Percentiles rank a stretch among this genome's conserved stretches.
These are phyloP conservation scores for Phaffia rhodozyma DNA, from an alignment of 1,284 basidiomycete genomes.

Conservation along the genomic window DNA sequence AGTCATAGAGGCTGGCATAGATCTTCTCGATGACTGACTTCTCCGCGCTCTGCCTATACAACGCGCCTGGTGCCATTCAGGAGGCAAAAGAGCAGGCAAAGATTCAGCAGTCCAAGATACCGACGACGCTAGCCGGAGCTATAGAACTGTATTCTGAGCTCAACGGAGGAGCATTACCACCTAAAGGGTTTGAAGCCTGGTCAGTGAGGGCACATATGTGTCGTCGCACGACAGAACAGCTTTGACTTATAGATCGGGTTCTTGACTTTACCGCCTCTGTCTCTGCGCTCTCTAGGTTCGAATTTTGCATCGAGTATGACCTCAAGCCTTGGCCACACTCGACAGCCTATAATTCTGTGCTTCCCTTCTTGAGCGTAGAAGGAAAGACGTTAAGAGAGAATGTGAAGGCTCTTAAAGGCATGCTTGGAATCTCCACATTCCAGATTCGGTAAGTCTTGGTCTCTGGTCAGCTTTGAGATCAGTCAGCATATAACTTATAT, in stretches of 20 bases:
- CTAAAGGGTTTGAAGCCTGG: slow-evolving; percentile 11
- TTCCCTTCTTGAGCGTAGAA: slow-evolving; percentile 1
- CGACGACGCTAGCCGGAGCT: neutral
- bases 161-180: slow-evolving; percentile 6
- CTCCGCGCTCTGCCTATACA: too few relatives aligned
- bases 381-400: too few relatives aligned
- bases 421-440: too few relatives aligned
- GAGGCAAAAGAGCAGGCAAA: slow-evolving; percentile 8
- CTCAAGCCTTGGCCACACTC: slow-evolving; percentile 8
- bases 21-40: neutral
- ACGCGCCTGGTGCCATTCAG: neutral
- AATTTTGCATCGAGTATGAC: slow-evolving; percentile 8
- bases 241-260: too few relatives aligned
- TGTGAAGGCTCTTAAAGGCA: too few relatives aligned
- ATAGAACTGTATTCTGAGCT: slow-evolving; percentile 11
- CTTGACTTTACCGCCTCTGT: neutral
- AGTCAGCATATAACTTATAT: too few relatives aligned
- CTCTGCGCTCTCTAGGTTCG: neutral
- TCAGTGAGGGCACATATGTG: neutral
- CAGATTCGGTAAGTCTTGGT: too few relatives aligned
- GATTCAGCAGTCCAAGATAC: slow-evolving; percentile 1
- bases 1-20: neutral
- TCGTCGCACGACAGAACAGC: too few relatives aligned
- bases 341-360: slow-evolving; percentile 8
- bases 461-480: too few relatives aligned